Base-by-base conservation (phyloP, 106 monocot genomes). In the Ottelia alismoides region DNA sequence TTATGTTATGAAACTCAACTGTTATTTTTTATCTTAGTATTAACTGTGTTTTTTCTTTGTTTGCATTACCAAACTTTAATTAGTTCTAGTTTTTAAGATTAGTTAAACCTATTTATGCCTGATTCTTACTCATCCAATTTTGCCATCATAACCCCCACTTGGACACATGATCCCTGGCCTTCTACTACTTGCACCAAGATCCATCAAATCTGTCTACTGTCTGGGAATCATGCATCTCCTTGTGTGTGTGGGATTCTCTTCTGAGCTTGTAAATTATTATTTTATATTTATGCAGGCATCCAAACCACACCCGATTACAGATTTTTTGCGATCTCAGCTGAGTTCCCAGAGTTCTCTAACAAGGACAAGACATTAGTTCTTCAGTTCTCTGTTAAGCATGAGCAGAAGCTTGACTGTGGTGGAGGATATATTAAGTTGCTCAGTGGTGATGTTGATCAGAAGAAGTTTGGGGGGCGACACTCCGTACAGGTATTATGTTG, bases 321-420 rank as follows among this genome's bases (percentile, higher is more conserved):
- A 58, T 81, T 74, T 60, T 86, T 74, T 66, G 86, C 77, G 17
- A 86, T 86, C 22, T 86, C 86, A 24, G 76, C 86, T 2, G 54
- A 81, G 23, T 80, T 86, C 54, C 80, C 74, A 20, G 74, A 80
- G 55, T 71, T 81, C 40, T 77, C 62, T 32, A 86, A 77, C 74
- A 80, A 86, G 61, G 80, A 77, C 18, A 86, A 77, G 58, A 74
- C 76, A 25, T 48, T 86, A 20, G 86, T 86, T 26, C 52, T 86
- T 44, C 86, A 86, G 28, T 86, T 80, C 27, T 69, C 77, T 25
- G 86, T 81, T n/a, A 86, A 86, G 54, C 86, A 86, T 66, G 86
- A 86, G 50, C 86, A 86, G 47, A 80, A 86, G 58, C 71, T 86
- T 44, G 80, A 86, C 45, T 86, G 86, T 72, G 86, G 86, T 29